phyloP scores from a whole-genome alignment of 2,329 filamentous ascomycete genomes.

The Fusarium kyushuense region DNA sequence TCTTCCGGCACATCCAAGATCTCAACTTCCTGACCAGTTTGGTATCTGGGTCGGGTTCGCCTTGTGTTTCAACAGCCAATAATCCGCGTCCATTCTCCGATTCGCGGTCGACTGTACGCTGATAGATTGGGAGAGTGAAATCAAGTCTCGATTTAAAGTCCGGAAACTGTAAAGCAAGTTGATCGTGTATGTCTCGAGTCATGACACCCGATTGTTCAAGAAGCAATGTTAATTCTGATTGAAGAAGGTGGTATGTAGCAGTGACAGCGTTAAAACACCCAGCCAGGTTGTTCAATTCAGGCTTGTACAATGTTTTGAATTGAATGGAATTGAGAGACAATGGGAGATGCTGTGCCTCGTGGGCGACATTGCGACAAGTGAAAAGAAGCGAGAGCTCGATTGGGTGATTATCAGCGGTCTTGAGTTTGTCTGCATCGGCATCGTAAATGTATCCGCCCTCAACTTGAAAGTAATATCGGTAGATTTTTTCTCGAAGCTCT shows the following conservation, averaged over 20 bases:
- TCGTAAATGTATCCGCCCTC: conserved; percentile 25
- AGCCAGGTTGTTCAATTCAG: neutral
- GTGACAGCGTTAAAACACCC: neutral
- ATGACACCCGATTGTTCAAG: neutral
- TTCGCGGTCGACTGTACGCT: neutral
- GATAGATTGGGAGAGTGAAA: neutral
- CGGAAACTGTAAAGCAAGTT: neutral
- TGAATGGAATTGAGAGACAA: neutral
- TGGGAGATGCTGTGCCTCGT: neutral
- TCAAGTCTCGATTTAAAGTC: neutral
- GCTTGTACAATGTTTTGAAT: conserved; percentile 12
- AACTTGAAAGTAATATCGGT: conserved; percentile 4
- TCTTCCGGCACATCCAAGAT: no score
- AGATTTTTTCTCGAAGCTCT: conserved; percentile 16
- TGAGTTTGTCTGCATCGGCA: conserved; percentile 13
- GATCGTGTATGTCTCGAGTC: conserved; percentile 4
- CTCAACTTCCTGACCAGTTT: no score
- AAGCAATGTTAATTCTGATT: neutral
- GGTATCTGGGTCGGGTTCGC: no score
- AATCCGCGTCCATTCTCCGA: no score
- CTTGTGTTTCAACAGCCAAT: no score
- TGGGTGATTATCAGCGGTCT: neutral
- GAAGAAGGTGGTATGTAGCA: accelerated
- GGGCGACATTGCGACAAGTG: conserved; percentile 21
- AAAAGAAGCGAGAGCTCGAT: conserved; percentile 25